A percentile compares a stretch with the other conserved stretches of the same genome.
Evolutionary conservation across 345 rosid species (phyloP).

Genomic region (Brassica juncea): DNA sequence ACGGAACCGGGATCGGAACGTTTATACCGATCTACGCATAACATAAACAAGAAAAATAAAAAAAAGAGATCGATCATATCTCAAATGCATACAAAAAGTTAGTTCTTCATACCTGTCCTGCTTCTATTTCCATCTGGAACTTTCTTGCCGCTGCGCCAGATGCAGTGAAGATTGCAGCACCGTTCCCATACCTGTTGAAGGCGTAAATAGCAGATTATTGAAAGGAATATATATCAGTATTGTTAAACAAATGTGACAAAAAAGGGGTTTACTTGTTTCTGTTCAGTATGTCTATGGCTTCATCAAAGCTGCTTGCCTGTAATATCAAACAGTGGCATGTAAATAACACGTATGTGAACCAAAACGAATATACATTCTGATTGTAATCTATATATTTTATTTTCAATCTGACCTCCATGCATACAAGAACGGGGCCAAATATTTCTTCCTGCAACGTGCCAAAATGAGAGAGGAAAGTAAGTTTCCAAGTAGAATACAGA

Average conservation of each 20-base stretch:
- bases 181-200: conserved; percentile 79
- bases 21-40: conserved; percentile 78
- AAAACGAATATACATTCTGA: neutral
- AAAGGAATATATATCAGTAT: neutral
- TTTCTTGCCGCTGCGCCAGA: conserved; percentile 95
- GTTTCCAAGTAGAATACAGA: neutral
- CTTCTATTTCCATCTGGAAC: conserved; percentile 91
- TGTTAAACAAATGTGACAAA: conserved; percentile 1
- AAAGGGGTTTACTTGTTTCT: conserved; percentile 61
- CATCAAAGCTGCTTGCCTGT: conserved; percentile 89
- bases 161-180: conserved; percentile 87
- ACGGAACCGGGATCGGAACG: conserved; percentile 94
- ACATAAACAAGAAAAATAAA: conserved; percentile 10
- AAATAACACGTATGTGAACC: neutral
- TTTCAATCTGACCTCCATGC: conserved; percentile 67
- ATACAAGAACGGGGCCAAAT: conserved; percentile 96
- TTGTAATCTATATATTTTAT: neutral
- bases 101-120: conserved; percentile 72
- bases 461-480: neutral
- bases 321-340: neutral
- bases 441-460: conserved; percentile 80
- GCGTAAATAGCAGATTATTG: neutral
- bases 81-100: neutral
- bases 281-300: conserved; percentile 79
- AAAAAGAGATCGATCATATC: conserved; percentile 1